Base-by-base conservation (phyloP, 2,329 filamentous ascomycete species). In the Penicillium sp. region DNA sequence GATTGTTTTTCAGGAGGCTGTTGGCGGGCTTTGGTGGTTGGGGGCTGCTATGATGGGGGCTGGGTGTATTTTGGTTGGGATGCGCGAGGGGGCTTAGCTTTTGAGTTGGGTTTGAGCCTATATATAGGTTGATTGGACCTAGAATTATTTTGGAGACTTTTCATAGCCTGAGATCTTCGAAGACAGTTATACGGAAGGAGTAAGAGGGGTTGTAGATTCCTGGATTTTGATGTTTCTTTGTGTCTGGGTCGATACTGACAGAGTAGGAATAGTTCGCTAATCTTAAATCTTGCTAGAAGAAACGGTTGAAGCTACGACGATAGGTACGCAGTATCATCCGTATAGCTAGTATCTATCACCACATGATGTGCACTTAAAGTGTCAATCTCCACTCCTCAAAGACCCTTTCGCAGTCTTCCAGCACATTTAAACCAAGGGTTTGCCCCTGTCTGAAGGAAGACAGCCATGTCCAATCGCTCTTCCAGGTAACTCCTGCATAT, bases 11-110 rank as follows among this genome's bases (percentile, higher is more conserved):
- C 66, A 69, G 5, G 81, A 84, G 63, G 61, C 67, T 8, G 65
- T 84, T 38, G 75, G 75, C 1, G 74, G 72, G 17, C 61, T 80
- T 44, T 84, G 81, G 81, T 83, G 78, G 77, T 57, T 82, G 9
- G 81, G 81, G 2, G 81, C 81, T 1, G 72, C 67, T 32, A 69
- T 81, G 68, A 70, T 83, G 61, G 79, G 81, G 1, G 77, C 72
- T 1, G 81, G 81, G 3, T 82, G 79, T 62, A 79, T 84, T 42
- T 73, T 84, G 49, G 82, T 84, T 56, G 80, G 81, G 4, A 71
- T 76, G 65, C 72, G 80, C 53, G 79, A 82, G 52, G 75, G 76
- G 31, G 54, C 54, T 24, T 64, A 31, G 13, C 12, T 34, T 43
- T 41, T 19, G 22, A 19, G 21, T 19, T 19, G 17, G 17, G 17